Evolutionary conservation across 2,329 filamentous ascomycete species (phyloP), one percentile per base, ranked within the genome.

Genomic region (Exserohilum rostratum): DNA sequence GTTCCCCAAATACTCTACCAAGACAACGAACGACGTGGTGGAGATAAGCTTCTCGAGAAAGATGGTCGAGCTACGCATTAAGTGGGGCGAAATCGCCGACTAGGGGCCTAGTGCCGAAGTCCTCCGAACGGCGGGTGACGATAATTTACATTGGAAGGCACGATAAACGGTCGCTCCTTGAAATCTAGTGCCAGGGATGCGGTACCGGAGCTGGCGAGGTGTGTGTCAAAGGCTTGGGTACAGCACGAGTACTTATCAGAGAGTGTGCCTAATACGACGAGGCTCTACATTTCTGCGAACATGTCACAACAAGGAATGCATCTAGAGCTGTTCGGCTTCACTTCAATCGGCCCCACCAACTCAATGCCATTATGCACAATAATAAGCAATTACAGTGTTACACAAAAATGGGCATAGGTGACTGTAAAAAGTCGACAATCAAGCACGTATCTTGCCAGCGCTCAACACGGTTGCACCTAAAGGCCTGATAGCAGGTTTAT

Each of bases 41-140:
- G 44, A 13, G 33, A 33, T 50, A 55, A 55, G 48, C 51, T 58
- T 58, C 30, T 38, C 17, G 5, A 50, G 18, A 7, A 53, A 25
- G 27, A 56, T 50, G 37, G 45, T 52, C 20, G 10, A 44, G 29
- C 38, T 38, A 50, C 49, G 20, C 20, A 30, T 46, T 38, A 56
- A 47, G 53, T 50, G 49, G 56, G 53, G 53, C 17, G n/a, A 10
- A 30, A 37, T 15, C 30, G 31, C 34, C 11, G 20, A 18, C 30
- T 40, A 54, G 37, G 51, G 47, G 47, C 45, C 43, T 34, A 48
- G 44, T 35, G 29, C 35, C 52, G 34, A 46, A 52, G n/a, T 39
- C 29, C 18, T 17, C 43, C 17, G 42, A 25, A 13, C 40, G 29
- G 35, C n/a, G 29, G 10, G 20, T 38, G 42, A 22, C n/a, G n/a